A percentile compares a stretch with the other conserved stretches of the same genome.
These are phyloP conservation scores for Letharia lupina DNA, from an alignment of 495 filamentous ascomycete species.

Conservation along the genomic window DNA sequence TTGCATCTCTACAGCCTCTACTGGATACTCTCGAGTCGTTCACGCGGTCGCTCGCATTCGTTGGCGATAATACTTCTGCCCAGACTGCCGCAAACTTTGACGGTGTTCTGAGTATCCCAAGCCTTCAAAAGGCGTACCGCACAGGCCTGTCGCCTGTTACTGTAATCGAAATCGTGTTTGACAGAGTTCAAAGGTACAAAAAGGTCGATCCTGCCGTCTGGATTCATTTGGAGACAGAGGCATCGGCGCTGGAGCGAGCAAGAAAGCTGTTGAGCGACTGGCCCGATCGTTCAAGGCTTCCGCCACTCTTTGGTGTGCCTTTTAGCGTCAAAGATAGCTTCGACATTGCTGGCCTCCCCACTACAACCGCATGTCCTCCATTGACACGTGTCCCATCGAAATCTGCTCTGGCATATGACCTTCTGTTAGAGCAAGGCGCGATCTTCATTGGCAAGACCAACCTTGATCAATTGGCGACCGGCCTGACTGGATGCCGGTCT, in stretches of 20 bases:
- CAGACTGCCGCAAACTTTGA: slow-evolving; percentile 35
- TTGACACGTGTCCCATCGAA: slow-evolving; percentile 42
- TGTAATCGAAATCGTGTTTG: slow-evolving; percentile 34
- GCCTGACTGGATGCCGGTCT: slow-evolving; percentile 51
- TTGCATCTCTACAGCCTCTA: slow-evolving; percentile 33
- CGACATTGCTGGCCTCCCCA: slow-evolving; percentile 47
- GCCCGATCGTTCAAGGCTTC: slow-evolving; percentile 37
- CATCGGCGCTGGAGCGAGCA: slow-evolving; percentile 36
- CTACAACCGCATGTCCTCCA: slow-evolving; percentile 51
- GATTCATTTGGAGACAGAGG: slow-evolving; percentile 40
- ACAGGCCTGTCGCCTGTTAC: slow-evolving; percentile 38
- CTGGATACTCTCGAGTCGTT: slow-evolving; percentile 25
- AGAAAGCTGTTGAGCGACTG: slow-evolving; percentile 37
- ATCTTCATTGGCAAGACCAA: slow-evolving; percentile 60
- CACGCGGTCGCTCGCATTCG: not conserved
- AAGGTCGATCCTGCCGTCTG: slow-evolving; percentile 45
- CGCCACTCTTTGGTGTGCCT: slow-evolving; percentile 54
- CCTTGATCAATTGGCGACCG: slow-evolving; percentile 61
- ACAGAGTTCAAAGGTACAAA: slow-evolving; percentile 39
- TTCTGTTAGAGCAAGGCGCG: slow-evolving; percentile 40
- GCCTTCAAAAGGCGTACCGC: slow-evolving; percentile 33
- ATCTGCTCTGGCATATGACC: slow-evolving; percentile 34
- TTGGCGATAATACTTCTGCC: slow-evolving; percentile 24
- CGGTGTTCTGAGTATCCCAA: slow-evolving; percentile 32
- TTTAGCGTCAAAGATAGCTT: slow-evolving; percentile 60